A percentile compares a stretch with the other conserved stretches of the same genome.
Evolutionary conservation across 140 eudicot species (phyloP).

Genomic region (Anethum foeniculum): DNA sequence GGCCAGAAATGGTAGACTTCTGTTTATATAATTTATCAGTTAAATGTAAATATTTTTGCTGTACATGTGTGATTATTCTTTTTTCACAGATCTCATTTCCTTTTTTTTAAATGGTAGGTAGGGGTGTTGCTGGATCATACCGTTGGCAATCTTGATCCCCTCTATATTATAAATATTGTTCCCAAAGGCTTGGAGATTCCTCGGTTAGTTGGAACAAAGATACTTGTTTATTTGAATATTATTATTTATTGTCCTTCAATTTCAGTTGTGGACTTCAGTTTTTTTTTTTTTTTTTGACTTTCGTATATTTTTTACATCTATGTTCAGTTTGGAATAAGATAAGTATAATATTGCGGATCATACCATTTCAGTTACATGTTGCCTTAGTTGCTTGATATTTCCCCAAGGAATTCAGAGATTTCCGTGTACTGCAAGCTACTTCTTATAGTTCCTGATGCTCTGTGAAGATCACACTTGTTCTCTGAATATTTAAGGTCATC

Average conservation of each 20-base stretch:
- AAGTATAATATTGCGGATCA: not conserved
- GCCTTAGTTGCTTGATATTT: not conserved
- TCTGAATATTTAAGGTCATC: not conserved
- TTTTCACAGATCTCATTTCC: not conserved
- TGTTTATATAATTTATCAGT: not conserved
- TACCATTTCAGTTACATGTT: not conserved
- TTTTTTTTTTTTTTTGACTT: not conserved
- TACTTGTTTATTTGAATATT: not conserved
- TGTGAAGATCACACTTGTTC: not conserved
- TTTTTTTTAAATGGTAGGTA: slow-evolving; percentile 45
- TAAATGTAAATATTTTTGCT: not conserved
- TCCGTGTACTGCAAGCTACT: not conserved
- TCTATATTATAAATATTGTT: slow-evolving; percentile 74
- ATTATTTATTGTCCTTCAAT: not conserved
- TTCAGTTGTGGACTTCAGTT: not conserved
- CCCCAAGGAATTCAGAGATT: not conserved
- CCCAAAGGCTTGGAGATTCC: slow-evolving; percentile 97
- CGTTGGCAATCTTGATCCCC: slow-evolving; percentile 96
- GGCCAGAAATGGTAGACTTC: slow-evolving; percentile 81
- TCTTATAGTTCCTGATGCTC: not conserved
- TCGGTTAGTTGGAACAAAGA: slow-evolving; percentile 47
- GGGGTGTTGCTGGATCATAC: slow-evolving; percentile 97
- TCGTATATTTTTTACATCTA: not conserved
- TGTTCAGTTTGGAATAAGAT: not conserved
- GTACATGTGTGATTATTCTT: not conserved